phyloP scores from a whole-genome alignment of 1,284 basidiomycete genomes.

The Pseudozyma sp. region DNA sequence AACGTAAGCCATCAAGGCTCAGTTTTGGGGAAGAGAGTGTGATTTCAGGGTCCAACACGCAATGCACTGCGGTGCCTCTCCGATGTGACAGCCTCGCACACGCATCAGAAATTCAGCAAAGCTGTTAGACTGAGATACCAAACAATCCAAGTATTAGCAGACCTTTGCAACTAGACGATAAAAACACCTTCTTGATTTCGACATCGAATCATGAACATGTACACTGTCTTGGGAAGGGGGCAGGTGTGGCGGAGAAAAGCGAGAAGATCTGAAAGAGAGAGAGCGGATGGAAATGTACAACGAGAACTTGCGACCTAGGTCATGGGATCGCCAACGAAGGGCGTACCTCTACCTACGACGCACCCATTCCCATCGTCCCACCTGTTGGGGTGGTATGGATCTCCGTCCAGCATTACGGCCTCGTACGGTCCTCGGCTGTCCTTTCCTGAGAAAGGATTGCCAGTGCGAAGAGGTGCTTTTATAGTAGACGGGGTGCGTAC shows the following conservation, averaged over 20 bases:
- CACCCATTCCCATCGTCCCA: conserved; percentile 59
- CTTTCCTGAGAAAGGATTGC: conserved; percentile 12
- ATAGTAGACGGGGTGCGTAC: conserved; percentile 53
- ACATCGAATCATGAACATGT: neutral
- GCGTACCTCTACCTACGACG: conserved; percentile 42
- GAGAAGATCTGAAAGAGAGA: neutral
- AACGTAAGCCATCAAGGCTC: too few relatives aligned
- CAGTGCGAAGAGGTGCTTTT: conserved; percentile 59
- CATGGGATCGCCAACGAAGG: conserved; percentile 49
- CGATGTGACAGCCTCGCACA: too few relatives aligned
- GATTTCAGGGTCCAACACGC: too few relatives aligned
- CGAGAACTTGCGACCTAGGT: conserved; percentile 54
- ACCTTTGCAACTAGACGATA: too few relatives aligned
- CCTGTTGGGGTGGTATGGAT: conserved; percentile 29
- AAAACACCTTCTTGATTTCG: too few relatives aligned
- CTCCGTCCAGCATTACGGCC: conserved; percentile 59
- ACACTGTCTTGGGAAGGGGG: neutral
- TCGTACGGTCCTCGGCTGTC: conserved; percentile 56
- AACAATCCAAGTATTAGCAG: too few relatives aligned
- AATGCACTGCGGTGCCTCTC: too few relatives aligned
- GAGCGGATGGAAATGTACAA: conserved; percentile 37
- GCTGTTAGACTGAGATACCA: too few relatives aligned
- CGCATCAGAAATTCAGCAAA: too few relatives aligned
- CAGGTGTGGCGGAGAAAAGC: neutral
- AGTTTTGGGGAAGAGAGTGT: too few relatives aligned